Conservation (phyloP, 306 rosid genomes). For the Acmispon strigosus region DNA sequence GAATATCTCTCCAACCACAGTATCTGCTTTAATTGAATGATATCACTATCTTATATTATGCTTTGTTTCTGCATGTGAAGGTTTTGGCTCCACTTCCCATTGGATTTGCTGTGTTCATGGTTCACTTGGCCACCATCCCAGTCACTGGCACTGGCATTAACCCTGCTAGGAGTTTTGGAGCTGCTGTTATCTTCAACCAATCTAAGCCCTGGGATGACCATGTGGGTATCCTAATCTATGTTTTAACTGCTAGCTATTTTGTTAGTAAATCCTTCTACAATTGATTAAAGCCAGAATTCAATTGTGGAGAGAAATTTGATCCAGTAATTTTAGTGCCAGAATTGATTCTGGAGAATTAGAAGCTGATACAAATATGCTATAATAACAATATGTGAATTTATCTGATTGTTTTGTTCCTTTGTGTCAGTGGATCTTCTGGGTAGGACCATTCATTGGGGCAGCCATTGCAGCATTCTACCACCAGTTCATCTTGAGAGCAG, state of each 20-base stretch:
- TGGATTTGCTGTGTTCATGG: constrained; percentile 95
- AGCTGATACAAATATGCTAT: too few relatives aligned
- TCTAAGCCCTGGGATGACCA: constrained; percentile 70
- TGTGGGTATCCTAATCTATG: constrained; percentile 30
- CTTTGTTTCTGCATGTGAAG: constrained; percentile 28
- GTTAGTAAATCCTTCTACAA: neutral
- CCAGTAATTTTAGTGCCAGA: too few relatives aligned
- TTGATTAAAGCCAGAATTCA: too few relatives aligned
- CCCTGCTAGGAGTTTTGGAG: constrained; percentile 93
- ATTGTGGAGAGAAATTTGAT: too few relatives aligned
- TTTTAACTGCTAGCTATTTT: neutral
- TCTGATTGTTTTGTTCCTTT: constrained; percentile 9
- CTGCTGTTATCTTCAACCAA: constrained; percentile 64
- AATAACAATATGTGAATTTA: neutral
- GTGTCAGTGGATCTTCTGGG: constrained; percentile 93
- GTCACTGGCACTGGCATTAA: constrained; percentile 89
- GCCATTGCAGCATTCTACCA: constrained; percentile 95
- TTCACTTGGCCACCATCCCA: constrained; percentile 95
- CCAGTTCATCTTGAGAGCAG: constrained; percentile 89
- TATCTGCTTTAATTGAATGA: constrained; percentile 18
- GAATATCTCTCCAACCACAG: neutral
- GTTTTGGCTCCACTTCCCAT: constrained; percentile 98
- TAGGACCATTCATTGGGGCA: constrained; percentile 87
- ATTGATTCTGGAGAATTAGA: too few relatives aligned
- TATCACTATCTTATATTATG: neutral